phyloP scores from a whole-genome alignment of 1,139 yeast genomes.

The Pichia sp. region DNA sequence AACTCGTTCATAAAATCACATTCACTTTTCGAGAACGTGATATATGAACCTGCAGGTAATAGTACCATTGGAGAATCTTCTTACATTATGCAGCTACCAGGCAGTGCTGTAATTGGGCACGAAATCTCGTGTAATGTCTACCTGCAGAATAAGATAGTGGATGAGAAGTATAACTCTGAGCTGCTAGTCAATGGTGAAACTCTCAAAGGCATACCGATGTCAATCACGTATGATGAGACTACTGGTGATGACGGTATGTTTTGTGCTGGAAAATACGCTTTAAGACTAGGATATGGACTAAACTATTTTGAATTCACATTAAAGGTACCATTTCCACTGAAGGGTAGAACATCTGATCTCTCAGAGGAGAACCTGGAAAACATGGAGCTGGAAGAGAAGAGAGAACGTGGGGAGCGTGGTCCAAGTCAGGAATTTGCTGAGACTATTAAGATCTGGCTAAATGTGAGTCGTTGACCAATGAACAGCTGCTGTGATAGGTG shows the following conservation, averaged over 20 bases:
- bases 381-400: conserved; percentile 2
- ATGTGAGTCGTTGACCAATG: conserved; percentile 11
- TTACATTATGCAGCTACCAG: conserved; percentile 20
- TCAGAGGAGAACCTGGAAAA: conserved; percentile 6
- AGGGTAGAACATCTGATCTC: conserved; percentile 1
- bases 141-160: conserved; percentile 18
- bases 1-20: conserved; percentile 2
- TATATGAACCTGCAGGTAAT: conserved; percentile 20
- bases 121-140: conserved; percentile 20
- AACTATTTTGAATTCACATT: conserved; percentile 25
- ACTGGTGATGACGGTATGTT: conserved; percentile 17
- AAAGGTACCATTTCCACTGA: conserved; percentile 22
- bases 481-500: not conserved
- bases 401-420: conserved; percentile 2
- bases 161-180: conserved; percentile 22
- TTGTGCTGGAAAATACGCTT: conserved; percentile 25
- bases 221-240: conserved; percentile 18
- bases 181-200: conserved; percentile 22
- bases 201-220: conserved; percentile 20
- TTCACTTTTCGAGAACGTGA: conserved; percentile 16
- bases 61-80: conserved; percentile 18
- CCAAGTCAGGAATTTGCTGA: conserved; percentile 13
- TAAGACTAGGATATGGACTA: conserved; percentile 26
- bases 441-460: conserved; percentile 19
- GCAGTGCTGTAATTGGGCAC: conserved; percentile 20